Percentiles rank a stretch among this genome's conserved stretches.
Conservation (phyloP, 129 eudicot genomes). For the Smallanthus sonchifolius region DNA sequence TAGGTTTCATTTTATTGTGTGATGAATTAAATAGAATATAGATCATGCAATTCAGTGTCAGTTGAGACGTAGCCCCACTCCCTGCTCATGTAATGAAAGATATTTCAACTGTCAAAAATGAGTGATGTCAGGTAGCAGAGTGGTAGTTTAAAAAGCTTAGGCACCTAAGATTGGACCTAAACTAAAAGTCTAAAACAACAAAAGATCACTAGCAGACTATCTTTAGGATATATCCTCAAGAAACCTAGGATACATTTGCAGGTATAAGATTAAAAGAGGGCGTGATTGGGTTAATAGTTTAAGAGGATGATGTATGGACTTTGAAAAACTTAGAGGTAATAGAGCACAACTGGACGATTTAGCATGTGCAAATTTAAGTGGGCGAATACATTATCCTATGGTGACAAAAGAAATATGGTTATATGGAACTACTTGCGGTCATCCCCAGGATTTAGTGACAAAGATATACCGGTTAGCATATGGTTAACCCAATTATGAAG, state of each 20-base stretch:
- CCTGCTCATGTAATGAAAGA: not conserved
- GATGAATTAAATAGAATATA: not conserved
- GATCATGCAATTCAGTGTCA: not conserved
- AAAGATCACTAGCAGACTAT: not conserved
- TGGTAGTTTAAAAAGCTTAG: not conserved
- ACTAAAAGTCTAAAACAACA: not conserved
- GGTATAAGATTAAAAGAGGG: not conserved
- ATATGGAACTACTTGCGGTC: too few species aligned
- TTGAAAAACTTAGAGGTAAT: not conserved
- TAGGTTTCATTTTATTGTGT: not conserved
- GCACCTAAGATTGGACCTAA: not conserved
- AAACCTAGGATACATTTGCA: not conserved
- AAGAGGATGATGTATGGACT: not conserved
- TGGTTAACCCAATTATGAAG: too few species aligned
- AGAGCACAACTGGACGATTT: not conserved
- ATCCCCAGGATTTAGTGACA: too few species aligned
- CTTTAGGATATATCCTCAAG: not conserved
- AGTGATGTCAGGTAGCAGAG: not conserved
- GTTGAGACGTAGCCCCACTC: not conserved
- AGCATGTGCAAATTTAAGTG: not conserved
- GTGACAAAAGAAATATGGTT: too few species aligned
- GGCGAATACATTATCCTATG: not conserved
- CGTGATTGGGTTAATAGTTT: not conserved
- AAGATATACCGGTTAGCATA: too few species aligned
- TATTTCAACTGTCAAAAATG: not conserved